phyloP scores from a whole-genome alignment of 2,329 filamentous ascomycete species.

The Beauveria medogensis region DNA sequence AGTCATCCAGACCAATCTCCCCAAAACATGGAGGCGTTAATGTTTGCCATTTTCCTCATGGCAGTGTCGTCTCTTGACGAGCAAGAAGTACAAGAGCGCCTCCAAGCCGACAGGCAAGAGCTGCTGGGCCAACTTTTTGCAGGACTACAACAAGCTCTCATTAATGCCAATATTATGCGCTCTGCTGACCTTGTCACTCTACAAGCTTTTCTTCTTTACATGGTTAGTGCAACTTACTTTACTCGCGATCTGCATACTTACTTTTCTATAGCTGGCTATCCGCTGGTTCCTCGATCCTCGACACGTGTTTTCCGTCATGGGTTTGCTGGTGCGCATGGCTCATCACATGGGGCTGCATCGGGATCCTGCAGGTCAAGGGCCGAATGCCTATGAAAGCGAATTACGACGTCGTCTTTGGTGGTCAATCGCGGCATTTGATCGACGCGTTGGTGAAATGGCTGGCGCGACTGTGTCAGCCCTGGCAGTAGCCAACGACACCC shows the following conservation, averaged over 20 bases:
- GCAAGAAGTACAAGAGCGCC: slow-evolving; percentile 43
- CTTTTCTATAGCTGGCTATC: slow-evolving; percentile 31
- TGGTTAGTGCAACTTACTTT: slow-evolving; percentile 33
- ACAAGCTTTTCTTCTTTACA: slow-evolving; percentile 59
- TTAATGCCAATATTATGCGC: slow-evolving; percentile 59
- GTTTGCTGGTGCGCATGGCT: slow-evolving; percentile 58
- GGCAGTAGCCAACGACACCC: slow-evolving; percentile 45
- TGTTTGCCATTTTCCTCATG: slow-evolving; percentile 58
- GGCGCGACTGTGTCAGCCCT: slow-evolving; percentile 49
- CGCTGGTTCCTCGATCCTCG: slow-evolving; percentile 51
- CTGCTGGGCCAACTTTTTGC: slow-evolving; percentile 46
- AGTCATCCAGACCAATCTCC: slow-evolving; percentile 45
- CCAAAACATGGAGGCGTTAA: slow-evolving; percentile 53
- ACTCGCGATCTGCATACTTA: neutral
- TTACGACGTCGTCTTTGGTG: slow-evolving; percentile 68
- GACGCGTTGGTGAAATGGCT: slow-evolving; percentile 59
- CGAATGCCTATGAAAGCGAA: slow-evolving; percentile 56
- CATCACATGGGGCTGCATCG: slow-evolving; percentile 62
- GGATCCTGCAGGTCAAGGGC: slow-evolving; percentile 46
- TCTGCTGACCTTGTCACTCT: slow-evolving; percentile 56
- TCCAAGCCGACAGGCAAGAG: slow-evolving; percentile 43
- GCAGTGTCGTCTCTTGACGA: slow-evolving; percentile 52
- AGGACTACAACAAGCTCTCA: slow-evolving; percentile 55
- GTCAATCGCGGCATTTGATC: slow-evolving; percentile 61
- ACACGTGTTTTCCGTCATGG: slow-evolving; percentile 42